Evolutionary conservation across 352 stramenopile species (phyloP), one percentile per base, ranked within the genome.

Genomic region (Pythium phragmiticola): DNA sequence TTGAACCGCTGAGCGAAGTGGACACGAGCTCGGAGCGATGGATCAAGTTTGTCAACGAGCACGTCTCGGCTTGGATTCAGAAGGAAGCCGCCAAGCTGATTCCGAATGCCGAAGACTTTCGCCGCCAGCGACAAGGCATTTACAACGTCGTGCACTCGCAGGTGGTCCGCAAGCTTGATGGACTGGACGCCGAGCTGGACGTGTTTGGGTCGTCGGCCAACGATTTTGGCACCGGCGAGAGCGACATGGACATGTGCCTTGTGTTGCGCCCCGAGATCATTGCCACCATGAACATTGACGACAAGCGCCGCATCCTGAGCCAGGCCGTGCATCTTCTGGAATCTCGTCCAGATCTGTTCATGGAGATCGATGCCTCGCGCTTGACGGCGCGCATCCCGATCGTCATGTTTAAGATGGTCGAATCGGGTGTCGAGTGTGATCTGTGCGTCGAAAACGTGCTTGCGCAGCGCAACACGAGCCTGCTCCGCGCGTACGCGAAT

Each of bases 201-300:
- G 83, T 95, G 17, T 99, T 99, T 78, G 97, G 97, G 4, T 99
- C 96, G 17, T 98, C 89, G 43, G 90, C 88, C 2, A 99, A 99
- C 72, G 93, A 97, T 57, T 99, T 99, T 76, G 97, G 97, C 39
- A 96, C 81, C 33, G 80, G 90, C 19, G 65, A 78, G 36, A 96
- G 90, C 55, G 94, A 98, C 59, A 86, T 98, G 76, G 94, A 98
- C 60, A 98, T 98, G 90, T 98, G 90, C 64, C 74, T 97, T 11
- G 82, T 94, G 53, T 65, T 93, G 8, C 65, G 53, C 8, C 58
- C 65, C 14, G 65, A 66, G 21, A 33, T 72, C 2, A 34, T 67
- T 8, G 45, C 52, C 4, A 67, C 45, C 48, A 64, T 67, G 58
- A 72, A 7, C 68, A 74, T 16, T 54, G 78, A 88, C n/a, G 77